Percentiles rank a stretch among this genome's conserved stretches.
Conservation (phyloP, 345 rosid genomes). For the Cardamine occulta region DNA sequence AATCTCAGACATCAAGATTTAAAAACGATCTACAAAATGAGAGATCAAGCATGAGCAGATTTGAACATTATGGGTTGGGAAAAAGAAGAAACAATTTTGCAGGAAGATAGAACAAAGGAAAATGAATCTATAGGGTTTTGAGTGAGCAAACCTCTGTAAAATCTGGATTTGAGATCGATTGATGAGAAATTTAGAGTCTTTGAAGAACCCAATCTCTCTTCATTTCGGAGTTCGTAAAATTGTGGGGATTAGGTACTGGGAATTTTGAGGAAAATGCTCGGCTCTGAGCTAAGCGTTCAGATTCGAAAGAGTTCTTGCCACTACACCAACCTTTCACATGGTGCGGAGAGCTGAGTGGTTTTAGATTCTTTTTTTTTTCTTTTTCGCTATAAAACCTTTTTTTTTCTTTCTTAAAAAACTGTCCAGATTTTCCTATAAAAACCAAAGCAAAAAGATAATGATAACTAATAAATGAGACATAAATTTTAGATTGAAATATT, state of each 20-base stretch:
- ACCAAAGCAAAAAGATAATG: conserved; percentile 29
- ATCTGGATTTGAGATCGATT: conserved; percentile 23
- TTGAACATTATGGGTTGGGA: conserved; percentile 2
- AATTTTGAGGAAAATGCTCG: conserved; percentile 23
- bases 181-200: conserved; percentile 19
- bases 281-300: conserved; percentile 20
- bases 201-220: conserved; percentile 15
- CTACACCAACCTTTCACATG: conserved; percentile 48
- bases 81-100: neutral
- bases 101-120: neutral
- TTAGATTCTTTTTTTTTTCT: conserved; percentile 16
- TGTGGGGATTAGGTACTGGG: conserved; percentile 19
- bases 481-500: conserved; percentile 8
- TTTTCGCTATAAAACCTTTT: conserved; percentile 25
- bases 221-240: conserved; percentile 9
- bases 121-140: conserved; percentile 28
- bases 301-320: conserved; percentile 48
- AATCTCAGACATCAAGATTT: neutral
- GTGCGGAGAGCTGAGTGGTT: conserved; percentile 43
- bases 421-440: conserved; percentile 21
- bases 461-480: conserved; percentile 37
- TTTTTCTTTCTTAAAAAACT: neutral
- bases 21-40: conserved; percentile 34
- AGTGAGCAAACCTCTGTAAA: conserved; percentile 38
- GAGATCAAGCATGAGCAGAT: conserved; percentile 38